A percentile compares a stretch with the other conserved stretches of the same genome.
phyloP scores from a whole-genome alignment of 148 eudicot species.

The Rhododendron griersonianum region DNA sequence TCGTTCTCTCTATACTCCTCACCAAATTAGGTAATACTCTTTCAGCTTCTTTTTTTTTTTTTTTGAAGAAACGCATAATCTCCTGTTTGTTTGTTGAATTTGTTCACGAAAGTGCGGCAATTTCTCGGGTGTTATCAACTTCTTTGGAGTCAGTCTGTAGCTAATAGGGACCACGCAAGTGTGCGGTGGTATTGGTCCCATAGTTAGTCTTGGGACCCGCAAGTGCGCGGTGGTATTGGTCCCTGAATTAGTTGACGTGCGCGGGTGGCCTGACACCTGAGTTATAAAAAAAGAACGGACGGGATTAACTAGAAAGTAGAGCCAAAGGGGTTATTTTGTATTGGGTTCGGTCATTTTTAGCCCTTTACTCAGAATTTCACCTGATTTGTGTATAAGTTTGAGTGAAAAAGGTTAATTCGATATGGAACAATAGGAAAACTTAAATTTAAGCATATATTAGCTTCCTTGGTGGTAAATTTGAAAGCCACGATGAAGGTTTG shows the following conservation, averaged over 20 bases:
- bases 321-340: background rate
- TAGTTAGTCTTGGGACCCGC: background rate
- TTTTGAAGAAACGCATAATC: background rate
- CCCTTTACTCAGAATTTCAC: background rate
- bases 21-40: slow-evolving; percentile 66
- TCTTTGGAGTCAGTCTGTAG: background rate
- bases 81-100: slow-evolving; percentile 1
- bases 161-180: background rate
- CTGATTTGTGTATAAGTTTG: background rate
- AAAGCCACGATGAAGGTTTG: background rate
- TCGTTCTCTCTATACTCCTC: slow-evolving; percentile 71
- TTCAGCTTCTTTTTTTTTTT: background rate
- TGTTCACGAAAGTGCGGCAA: background rate
- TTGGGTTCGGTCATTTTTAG: background rate
- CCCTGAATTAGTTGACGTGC: background rate
- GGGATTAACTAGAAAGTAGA: background rate
- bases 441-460: background rate
- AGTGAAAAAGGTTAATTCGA: background rate
- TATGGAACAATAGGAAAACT: background rate
- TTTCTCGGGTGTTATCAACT: too few relatives aligned
- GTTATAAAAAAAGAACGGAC: background rate
- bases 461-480: background rate
- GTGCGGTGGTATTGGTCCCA: background rate
- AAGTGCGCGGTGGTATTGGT: background rate
- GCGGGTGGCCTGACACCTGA: background rate